Base-by-base conservation (phyloP, 2,329 filamentous ascomycete genomes). In the Corinectria fuckeliana region DNA sequence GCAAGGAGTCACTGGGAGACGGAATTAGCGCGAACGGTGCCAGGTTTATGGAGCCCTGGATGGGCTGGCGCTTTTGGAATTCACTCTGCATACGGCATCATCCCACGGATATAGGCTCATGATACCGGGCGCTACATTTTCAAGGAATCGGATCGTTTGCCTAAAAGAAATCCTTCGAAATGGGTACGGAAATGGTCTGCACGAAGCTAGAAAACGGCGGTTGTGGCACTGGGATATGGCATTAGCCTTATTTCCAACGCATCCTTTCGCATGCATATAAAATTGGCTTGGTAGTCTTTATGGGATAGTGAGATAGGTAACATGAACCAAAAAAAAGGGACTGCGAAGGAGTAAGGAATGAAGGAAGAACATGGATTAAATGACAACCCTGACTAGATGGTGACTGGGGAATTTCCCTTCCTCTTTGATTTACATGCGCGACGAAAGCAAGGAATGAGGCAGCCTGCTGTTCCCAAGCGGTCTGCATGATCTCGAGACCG, bases 1-100 rank as follows among this genome's bases (percentile, higher is more conserved):
- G 60, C 57, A 68, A 56, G 65, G 69, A 67, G 66, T 69, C 60
- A 63, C 42, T 60, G 64, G 51, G 62, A 65, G 41, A 60, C 41
- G 55, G 61, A 56, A 52, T 18, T 51, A 59, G 56, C 34, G 50
- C 54, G 56, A 61, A 58, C 38, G 56, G 60, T 41, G 50, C 36
- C 52, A 41, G 60, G 64, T 34, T 57, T 49, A 47, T 10, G 55
- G 56, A 49, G 25, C 42, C 44, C 44, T 3, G 58, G 52, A 50
- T 25, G 58, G 56, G 55, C 32, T 28, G 67, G 68, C 65, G 69
- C 63, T 65, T 66, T 68, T 69, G 68, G 67, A 69, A 66, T 71
- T 71, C 47, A 56, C 53, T 61, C 34, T 56, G 58, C 48, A 54
- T 48, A 62, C 49, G 48, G 36, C 21, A 32, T 58, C 39, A 48